Evolutionary conservation across 1,284 basidiomycete genomes (phyloP).

Genomic region (Phlebopus sp.): DNA sequence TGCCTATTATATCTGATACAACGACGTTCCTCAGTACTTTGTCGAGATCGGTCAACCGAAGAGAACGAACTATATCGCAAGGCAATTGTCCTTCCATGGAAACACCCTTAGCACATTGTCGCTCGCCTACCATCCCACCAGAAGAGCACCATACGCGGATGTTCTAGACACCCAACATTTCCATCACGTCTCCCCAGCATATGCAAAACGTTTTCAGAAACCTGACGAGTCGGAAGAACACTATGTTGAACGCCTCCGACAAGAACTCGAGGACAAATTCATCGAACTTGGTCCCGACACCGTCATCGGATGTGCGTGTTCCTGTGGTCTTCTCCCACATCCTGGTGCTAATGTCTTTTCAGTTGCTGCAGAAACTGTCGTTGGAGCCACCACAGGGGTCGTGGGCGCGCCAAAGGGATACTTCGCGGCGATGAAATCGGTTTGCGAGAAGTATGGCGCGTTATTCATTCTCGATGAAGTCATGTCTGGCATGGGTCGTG

Average conservation of each 20-base stretch:
- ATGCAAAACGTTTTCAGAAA: slow-evolving; percentile 71
- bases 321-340: neutral
- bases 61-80: slow-evolving; percentile 76
- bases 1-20: slow-evolving; percentile 7
- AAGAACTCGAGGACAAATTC: slow-evolving; percentile 84
- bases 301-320: slow-evolving; percentile 67
- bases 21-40: slow-evolving; percentile 50
- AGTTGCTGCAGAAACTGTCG: slow-evolving; percentile 84
- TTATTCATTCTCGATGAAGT: slow-evolving; percentile 87
- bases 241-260: slow-evolving; percentile 71
- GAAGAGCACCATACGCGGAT: slow-evolving; percentile 63
- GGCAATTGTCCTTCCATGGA: slow-evolving; percentile 79
- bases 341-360: slow-evolving; percentile 9
- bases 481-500: slow-evolving; percentile 85
- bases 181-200: slow-evolving; percentile 84
- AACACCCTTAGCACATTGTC: slow-evolving; percentile 75
- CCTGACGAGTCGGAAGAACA: slow-evolving; percentile 69
- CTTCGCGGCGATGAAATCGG: slow-evolving; percentile 79
- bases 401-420: slow-evolving; percentile 76
- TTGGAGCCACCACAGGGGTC: slow-evolving; percentile 79
- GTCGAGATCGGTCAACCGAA: slow-evolving; percentile 66
- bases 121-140: slow-evolving; percentile 60
- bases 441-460: slow-evolving; percentile 85
- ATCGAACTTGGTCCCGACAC: slow-evolving; percentile 76
- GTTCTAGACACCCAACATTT: slow-evolving; percentile 65